Conservation (phyloP, 2,329 filamentous ascomycete genomes). For the Phaeosphaeria sp. region DNA sequence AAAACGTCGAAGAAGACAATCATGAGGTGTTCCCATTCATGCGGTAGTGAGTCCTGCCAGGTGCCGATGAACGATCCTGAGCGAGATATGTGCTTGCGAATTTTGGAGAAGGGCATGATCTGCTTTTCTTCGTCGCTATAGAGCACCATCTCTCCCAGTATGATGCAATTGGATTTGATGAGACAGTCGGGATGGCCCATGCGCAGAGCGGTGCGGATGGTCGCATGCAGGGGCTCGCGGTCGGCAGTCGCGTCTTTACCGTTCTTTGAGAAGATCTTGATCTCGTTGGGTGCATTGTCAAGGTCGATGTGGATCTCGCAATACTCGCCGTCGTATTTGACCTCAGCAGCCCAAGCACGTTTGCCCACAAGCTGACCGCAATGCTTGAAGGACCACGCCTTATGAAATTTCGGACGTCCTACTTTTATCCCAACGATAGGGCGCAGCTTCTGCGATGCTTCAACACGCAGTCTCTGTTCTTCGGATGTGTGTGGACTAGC, state of each 20-base stretch:
- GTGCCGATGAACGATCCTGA: conserved; percentile 74
- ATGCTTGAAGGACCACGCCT: conserved; percentile 68
- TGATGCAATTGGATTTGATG: conserved; percentile 71
- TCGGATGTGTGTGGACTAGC: conserved; percentile 42
- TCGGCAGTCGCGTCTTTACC: conserved; percentile 87
- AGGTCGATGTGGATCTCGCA: conserved; percentile 83
- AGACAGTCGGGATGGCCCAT: conserved; percentile 65
- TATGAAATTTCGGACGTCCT: conserved; percentile 53
- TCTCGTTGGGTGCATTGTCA: conserved; percentile 58
- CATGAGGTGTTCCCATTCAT: conserved; percentile 64
- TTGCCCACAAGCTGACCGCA: conserved; percentile 70
- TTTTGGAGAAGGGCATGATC: conserved; percentile 79
- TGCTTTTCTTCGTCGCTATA: conserved; percentile 71
- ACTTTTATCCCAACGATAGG: conserved; percentile 54
- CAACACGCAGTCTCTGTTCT: conserved; percentile 39
- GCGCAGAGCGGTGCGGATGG: conserved; percentile 68
- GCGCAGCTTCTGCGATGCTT: conserved; percentile 48
- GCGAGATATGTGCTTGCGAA: conserved; percentile 78
- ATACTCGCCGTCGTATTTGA: conserved; percentile 88
- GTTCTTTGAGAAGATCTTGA: conserved; percentile 90
- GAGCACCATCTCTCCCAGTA: conserved; percentile 84
- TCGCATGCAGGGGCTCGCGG: conserved; percentile 65
- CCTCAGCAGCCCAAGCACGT: conserved; percentile 73
- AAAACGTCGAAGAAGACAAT: conserved; percentile 68
- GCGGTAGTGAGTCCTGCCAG: conserved; percentile 68